phyloP scores from a whole-genome alignment of 1,139 yeast genomes.

The Saccharomyces hybrid region DNA sequence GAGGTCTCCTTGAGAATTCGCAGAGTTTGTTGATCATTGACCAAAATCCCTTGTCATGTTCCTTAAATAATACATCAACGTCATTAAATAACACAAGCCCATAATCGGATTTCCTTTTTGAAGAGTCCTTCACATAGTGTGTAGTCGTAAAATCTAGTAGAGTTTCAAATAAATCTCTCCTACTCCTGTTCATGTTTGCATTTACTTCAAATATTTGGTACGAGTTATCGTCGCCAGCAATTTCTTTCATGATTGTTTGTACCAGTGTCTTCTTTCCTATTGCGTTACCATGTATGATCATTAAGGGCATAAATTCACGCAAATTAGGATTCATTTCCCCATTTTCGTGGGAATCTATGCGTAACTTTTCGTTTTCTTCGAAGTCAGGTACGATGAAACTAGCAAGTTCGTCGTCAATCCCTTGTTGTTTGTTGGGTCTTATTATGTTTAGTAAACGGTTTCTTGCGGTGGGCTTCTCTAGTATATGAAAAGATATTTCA shows the following conservation, averaged over 20 bases:
- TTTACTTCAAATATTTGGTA: constrained; percentile 72
- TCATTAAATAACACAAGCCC: constrained; percentile 79
- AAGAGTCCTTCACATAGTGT: constrained; percentile 54
- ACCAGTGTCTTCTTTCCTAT: constrained; percentile 74
- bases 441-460: constrained; percentile 28
- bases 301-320: constrained; percentile 46
- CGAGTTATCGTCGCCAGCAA: constrained; percentile 37
- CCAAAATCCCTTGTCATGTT: constrained; percentile 76
- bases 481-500: constrained; percentile 38
- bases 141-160: constrained; percentile 80
- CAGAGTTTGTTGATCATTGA: constrained; percentile 57
- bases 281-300: constrained; percentile 69
- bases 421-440: constrained; percentile 12
- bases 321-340: constrained; percentile 19
- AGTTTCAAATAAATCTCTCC: constrained; percentile 57
- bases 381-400: constrained; percentile 38
- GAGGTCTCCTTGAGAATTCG: constrained; percentile 65
- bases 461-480: constrained; percentile 35
- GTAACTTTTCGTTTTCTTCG: constrained; percentile 22
- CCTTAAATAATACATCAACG: constrained; percentile 73
- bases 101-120: constrained; percentile 35
- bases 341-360: constrained; percentile 25
- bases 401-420: constrained; percentile 30
- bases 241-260: constrained; percentile 56
- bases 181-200: constrained; percentile 61